Evolutionary conservation across 768 basidiomycete species (phyloP).

Genomic region (Russula abietina): DNA sequence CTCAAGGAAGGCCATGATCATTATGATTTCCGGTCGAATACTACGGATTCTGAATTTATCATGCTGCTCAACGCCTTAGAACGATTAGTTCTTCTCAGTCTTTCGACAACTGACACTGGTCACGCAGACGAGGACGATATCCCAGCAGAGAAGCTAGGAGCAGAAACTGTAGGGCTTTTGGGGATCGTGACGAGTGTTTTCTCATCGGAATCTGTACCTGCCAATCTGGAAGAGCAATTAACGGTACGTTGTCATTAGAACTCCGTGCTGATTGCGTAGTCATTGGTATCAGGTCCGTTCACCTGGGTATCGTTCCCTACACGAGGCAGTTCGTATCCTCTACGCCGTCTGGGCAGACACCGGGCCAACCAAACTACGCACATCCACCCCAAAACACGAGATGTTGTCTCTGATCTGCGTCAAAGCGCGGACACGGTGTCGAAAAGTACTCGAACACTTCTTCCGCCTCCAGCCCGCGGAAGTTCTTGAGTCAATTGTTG

Average conservation of each 20-base stretch:
- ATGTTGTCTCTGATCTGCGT: slow-evolving; percentile 60
- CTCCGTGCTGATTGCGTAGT: not conserved
- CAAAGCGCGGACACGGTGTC: slow-evolving; percentile 62
- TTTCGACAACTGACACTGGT: slow-evolving; percentile 47
- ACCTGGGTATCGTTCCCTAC: slow-evolving; percentile 69
- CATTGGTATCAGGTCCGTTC: slow-evolving; percentile 49
- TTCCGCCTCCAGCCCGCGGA: slow-evolving; percentile 77
- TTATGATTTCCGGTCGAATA: slow-evolving; percentile 42
- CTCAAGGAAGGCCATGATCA: slow-evolving; percentile 29
- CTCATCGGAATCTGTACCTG: slow-evolving; percentile 54
- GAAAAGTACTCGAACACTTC: slow-evolving; percentile 76
- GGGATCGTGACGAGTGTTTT: slow-evolving; percentile 93
- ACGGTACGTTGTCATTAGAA: slow-evolving; percentile 39
- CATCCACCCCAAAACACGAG: slow-evolving; percentile 56
- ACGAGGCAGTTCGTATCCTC: slow-evolving; percentile 75
- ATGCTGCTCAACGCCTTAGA: slow-evolving; percentile 84
- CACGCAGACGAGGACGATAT: slow-evolving; percentile 52
- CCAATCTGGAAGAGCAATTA: slow-evolving; percentile 47
- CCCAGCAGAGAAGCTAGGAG: slow-evolving; percentile 44
- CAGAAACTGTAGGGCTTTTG: slow-evolving; percentile 61
- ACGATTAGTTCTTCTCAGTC: slow-evolving; percentile 66
- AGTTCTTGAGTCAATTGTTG: slow-evolving; percentile 76
- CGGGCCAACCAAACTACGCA: slow-evolving; percentile 42
- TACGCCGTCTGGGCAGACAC: slow-evolving; percentile 69
- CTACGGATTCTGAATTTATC: slow-evolving; percentile 76